Evolutionary conservation across 2,329 filamentous ascomycete species (phyloP), one percentile per base, ranked within the genome.

Genomic region (Diplocarpon mali): DNA sequence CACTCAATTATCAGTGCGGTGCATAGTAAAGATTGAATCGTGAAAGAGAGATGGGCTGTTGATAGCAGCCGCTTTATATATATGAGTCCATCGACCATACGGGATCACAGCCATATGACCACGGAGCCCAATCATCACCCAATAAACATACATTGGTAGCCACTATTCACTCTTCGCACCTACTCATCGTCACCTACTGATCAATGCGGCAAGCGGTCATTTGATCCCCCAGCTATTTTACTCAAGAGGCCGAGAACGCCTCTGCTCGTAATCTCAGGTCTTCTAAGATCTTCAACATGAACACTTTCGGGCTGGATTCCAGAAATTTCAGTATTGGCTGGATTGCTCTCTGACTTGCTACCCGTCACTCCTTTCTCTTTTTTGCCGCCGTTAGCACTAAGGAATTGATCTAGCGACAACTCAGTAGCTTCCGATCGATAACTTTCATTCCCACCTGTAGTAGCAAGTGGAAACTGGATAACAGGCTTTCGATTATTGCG

Each of bases 211-310:
- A 24, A 24, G 20, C 20, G 20, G 7, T 24, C 20, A 24, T 24
- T 24, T 7, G 20, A 24, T 7, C 20, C 20, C 20, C 20, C 34
- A 3, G 40, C 36, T 15, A 42, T 24, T 24, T 42, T 42, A 12
- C 40, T 36, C 34, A 31, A 42, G 24, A 42, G 34, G 10, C 34
- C 34, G 2, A 32, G 30, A n/a, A 42, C 27, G 1, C 34, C 16
- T 12, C 30, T 13, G 4, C 17, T 13, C 9, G 24, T 10, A 36
- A 13, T 16, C 35, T 24, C 40, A 10, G 20, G 40, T 20, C 32
- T 42, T 42, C 34, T 16, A 15, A 27, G 34, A 36, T 17, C 40
- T 24, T 42, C 40, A 12, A 29, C 40, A 42, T 32, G 40, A 42
- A 42, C 14, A 15, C 14, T 10, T 10, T 42, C 40, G 11, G 38